Evolutionary conservation across 306 rosid species (phyloP).

Genomic region (Luffa acutangula): DNA sequence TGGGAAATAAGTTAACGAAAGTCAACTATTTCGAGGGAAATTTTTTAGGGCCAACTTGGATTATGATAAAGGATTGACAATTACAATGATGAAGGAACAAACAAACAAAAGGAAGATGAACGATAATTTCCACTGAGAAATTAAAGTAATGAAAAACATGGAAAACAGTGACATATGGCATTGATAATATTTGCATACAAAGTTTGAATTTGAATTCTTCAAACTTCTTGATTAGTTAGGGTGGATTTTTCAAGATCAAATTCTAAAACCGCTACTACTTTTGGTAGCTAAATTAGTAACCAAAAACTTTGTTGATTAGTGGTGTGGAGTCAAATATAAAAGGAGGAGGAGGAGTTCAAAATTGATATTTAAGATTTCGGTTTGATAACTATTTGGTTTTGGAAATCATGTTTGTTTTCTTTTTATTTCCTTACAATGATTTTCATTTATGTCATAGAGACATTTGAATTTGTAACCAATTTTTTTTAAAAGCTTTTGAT

Average conservation of each 20-base stretch:
- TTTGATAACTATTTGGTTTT: no score
- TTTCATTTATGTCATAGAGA: no score
- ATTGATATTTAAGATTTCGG: not conserved
- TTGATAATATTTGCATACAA: not conserved
- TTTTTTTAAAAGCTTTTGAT: no score
- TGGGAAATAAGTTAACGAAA: not conserved
- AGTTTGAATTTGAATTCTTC: not conserved
- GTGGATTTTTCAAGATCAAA: no score
- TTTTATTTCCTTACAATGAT: no score
- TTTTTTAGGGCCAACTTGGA: not conserved
- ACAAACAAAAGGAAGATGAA: not conserved
- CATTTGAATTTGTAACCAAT: no score
- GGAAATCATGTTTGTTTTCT: no score
- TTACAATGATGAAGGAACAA: not conserved
- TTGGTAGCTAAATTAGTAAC: not conserved
- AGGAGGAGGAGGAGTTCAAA: not conserved
- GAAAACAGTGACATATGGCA: not conserved
- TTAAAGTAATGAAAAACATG: not conserved
- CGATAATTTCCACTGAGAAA: not conserved
- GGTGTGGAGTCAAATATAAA: no score
- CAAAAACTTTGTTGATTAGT: not conserved
- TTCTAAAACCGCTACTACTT: no score
- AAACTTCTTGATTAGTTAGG: not conserved
- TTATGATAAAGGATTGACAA: not conserved
- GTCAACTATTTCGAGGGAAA: not conserved